Evolutionary conservation across 2,329 filamentous ascomycete species (phyloP).

Genomic region (Talaromyces marneffei): DNA sequence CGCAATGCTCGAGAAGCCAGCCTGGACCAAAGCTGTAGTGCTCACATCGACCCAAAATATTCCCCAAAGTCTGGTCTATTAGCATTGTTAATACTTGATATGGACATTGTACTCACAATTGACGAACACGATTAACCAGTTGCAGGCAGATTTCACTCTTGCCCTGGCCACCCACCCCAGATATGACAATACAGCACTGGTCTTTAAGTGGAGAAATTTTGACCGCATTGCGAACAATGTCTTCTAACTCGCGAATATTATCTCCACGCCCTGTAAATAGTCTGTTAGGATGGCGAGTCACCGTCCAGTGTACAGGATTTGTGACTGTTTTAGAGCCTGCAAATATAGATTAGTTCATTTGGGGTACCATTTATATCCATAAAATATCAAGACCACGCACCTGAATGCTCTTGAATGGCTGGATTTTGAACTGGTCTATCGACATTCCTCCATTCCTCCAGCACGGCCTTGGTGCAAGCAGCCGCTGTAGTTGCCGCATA

Average conservation of each 20-base stretch:
- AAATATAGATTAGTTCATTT: too few relatives aligned
- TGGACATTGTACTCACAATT: not conserved
- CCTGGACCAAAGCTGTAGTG: not conserved
- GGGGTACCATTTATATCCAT: too few relatives aligned
- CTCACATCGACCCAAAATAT: conserved; percentile 3
- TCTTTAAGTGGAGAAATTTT: not conserved
- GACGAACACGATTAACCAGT: not conserved
- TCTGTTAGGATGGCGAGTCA: not conserved
- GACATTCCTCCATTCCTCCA: not conserved
- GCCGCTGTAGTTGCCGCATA: conserved; percentile 28
- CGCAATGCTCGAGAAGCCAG: not conserved
- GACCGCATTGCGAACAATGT: not conserved
- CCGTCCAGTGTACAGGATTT: not conserved
- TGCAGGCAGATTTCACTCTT: conserved; percentile 6
- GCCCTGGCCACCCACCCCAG: not conserved
- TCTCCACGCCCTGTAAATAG: not conserved
- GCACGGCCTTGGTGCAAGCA: conserved; percentile 16
- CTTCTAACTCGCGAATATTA: not conserved
- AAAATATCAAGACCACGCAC: not conserved
- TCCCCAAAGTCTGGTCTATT: not conserved
- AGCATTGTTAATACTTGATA: not conserved
- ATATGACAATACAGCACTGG: not conserved
- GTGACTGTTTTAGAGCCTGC: not conserved
- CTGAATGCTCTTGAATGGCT: not conserved
- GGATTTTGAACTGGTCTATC: not conserved